Base-by-base conservation (phyloP, 2,329 filamentous ascomycete genomes). In the Helotiales sp. region DNA sequence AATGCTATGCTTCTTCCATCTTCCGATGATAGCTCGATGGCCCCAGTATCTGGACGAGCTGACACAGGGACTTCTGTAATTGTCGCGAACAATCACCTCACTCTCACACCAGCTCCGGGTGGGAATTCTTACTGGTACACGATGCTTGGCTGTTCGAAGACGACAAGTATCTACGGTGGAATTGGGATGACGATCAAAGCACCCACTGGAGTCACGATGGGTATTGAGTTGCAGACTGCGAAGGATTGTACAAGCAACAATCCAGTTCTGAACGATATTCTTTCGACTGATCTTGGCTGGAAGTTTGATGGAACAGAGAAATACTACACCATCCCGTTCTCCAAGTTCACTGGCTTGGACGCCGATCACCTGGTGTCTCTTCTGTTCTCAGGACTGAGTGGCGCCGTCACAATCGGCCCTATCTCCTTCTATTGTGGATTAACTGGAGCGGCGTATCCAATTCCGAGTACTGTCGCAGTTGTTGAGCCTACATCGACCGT, bases 221-320 rank as follows among this genome's bases (percentile, higher is more conserved):
- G 78, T 8, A 77, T 88, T 37, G 82, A 87, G 73, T 73, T 89
- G 30, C 79, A 82, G 64, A 84, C 83, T 24, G 82, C 80, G 11
- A 75, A 71, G 50, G 78, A 77, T 71, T 81, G 73, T 61, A 77
- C 74, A 2, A 78, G 78, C 1, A 76, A 81, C 68, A 82, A 72
- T 52, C 74, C 74, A 1, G 69, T 65, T 20, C 26, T 65, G 1
- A 71, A 69, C 28, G 73, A 72, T 59, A 49, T 76, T 26, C 54
- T 83, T 0, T 80, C 82, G 2, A 70, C 78, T 1, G 79, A 86
- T 62, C 82, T 89, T 20, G 84, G 85, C 58, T 89, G 86, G 86
- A 82, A 80, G 0, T 89, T 89, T 70, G 84, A 88, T 75, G 86
- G 85, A 50, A 84, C 83, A 11, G 85, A 88, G 79, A 82, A 84